Base-by-base conservation (phyloP, 1,284 basidiomycete genomes). In the Salmacisia buchloeana region DNA sequence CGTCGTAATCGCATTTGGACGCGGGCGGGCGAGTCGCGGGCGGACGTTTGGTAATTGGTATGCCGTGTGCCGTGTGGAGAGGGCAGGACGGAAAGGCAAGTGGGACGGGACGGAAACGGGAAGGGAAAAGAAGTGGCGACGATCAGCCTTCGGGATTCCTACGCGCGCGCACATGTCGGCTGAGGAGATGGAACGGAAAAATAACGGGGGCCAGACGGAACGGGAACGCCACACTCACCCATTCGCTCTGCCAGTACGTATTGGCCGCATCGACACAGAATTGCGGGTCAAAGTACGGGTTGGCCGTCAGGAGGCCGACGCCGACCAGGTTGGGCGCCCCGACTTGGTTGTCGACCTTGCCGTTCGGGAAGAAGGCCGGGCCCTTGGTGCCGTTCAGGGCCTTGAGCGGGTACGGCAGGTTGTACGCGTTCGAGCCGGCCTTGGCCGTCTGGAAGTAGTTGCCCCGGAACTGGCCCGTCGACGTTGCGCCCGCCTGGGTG, bases 401-500 rank as follows among this genome's bases (percentile, higher is more conserved):
- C 39, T 43, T 43, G 39, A 43, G 39, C 6, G 18, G 18, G 15
- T n/a, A n/a, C 18, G 39, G 39, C 5, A 43, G 57, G 29, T 13
- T 34, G 57, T 58, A 58, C 18, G 27, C 57, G 57, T 58, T 58
- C 15, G 39, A 27, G 21, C 27, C 57, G 27, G 57, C 57, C 9
- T 33, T 58, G 57, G 57, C 57, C 27, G 57, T 58, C 29, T 7
- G 29, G 57, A 58, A 58, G 57, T 58, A 58, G 57, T 58, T 34
- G 35, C 57, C 57, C 25, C 34, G 25, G 29, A 7, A n/a, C 39
- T 58, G 57, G 33, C 57, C 57, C 15, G 18, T 15, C 6, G 25
- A 27, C 21, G 25, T 58, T 15, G 34, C 34, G 27, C 25, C 34
- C 5, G 25, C 57, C 27, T 35, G 25, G 23, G 57, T 58, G 57